phyloP scores from a whole-genome alignment of 31 red algal species.

The Odonthalia washingtoniensis region DNA sequence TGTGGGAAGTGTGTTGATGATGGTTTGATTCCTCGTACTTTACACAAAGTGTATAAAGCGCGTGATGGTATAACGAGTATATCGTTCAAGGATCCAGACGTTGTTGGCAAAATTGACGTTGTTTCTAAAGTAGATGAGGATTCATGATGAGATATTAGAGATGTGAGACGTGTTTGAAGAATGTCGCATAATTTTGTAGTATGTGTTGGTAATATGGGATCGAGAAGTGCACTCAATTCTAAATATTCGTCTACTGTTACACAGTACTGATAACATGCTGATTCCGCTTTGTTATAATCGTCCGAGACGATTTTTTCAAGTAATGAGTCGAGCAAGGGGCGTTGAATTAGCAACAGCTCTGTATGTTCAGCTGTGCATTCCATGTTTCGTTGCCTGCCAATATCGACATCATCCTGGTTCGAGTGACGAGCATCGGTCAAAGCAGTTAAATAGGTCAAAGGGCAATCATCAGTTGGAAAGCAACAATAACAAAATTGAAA shows the following conservation, averaged over 20 bases:
- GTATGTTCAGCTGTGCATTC: neutral
- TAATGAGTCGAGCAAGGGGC: neutral
- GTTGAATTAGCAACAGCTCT: neutral
- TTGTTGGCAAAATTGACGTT: neutral
- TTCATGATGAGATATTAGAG: neutral
- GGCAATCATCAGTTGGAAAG: no score
- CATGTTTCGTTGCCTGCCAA: no score
- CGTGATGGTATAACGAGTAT: constrained; percentile 40
- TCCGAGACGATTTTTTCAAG: neutral
- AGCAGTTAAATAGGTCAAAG: no score
- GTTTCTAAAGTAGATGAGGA: neutral
- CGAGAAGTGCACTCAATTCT: constrained; percentile 61
- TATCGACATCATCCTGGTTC: no score
- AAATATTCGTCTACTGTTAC: constrained; percentile 53
- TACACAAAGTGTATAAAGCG: constrained; percentile 69
- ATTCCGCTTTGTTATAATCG: neutral
- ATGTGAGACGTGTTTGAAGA: constrained; percentile 12
- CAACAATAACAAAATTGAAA: no score
- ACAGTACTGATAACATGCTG: constrained; percentile 12
- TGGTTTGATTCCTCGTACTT: constrained; percentile 80
- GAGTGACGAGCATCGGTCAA: no score
- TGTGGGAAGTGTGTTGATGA: constrained; percentile 59
- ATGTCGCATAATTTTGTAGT: constrained; percentile 30
- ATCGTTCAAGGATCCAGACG: neutral
- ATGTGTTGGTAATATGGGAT: constrained; percentile 53